Evolutionary conservation across 176 grass and related monocot species (phyloP), one percentile per base, ranked within the genome.

Genomic region (Sorghum bicolor): DNA sequence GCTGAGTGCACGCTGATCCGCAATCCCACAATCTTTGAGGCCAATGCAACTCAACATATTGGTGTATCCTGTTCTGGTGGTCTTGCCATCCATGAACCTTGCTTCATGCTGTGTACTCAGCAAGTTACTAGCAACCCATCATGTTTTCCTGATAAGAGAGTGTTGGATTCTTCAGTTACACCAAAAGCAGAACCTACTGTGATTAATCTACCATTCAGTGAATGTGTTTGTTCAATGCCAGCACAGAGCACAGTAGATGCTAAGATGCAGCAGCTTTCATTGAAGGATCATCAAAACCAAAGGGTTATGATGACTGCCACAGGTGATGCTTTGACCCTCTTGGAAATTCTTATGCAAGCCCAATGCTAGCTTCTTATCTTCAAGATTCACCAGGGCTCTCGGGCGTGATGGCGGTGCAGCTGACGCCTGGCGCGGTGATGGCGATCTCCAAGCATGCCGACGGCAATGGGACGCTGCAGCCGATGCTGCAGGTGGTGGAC

Each of bases 401-500:
- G 5, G 45, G 45, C 1, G 15, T 0, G n/a, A 68, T 50, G 76
- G 80, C 19, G 87, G 75, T 33, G 67, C 67, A 82, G 77, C 89
- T 96, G 64, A 89, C 83, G 13, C 8, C 68, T 14, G 89, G 77
- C 0, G 93, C 89, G 57, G 91, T 98, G 63, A 70, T 70, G 80
- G 44, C 48, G 61, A 70, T 99, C 36, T 88, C 81, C 28, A 82
- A 92, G 19, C 87, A 87, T 0, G 30, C 10, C 0, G 70, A 82
- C 9, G 87, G 93, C 19, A 22, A 78, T 17, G 77, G 87, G 2
- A 90, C 80, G 62, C 50, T 87, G 65, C 58, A 91, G 82, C 91
- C 96, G 33, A 83, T 92, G 83, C 85, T 99, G 65, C 93, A 99
- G 91, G 91, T 99, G 25, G 57, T 81, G 55, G 91, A 96, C 40